Percentiles rank a stretch among this genome's conserved stretches.
Conservation (phyloP, 1,284 basidiomycete species). For the Singerocomus inundabilis region DNA sequence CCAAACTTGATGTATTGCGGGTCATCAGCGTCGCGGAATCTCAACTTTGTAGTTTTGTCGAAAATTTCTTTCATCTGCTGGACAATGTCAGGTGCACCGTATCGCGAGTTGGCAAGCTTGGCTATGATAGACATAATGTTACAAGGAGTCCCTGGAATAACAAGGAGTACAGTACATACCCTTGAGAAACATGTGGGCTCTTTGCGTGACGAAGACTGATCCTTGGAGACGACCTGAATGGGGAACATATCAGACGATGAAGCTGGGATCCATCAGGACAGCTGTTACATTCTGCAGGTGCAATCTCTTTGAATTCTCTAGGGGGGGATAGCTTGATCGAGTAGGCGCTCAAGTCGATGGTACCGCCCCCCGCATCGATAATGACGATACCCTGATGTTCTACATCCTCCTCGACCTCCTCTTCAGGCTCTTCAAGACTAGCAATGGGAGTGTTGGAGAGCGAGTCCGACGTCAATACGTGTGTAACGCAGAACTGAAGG, state of each 20-base stretch:
- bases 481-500: slow-evolving; percentile 44
- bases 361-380: slow-evolving; percentile 54
- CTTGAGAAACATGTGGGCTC: slow-evolving; percentile 37
- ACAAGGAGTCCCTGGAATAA: background rate
- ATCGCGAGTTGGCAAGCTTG: slow-evolving; percentile 32
- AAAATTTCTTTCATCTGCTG: slow-evolving; percentile 43
- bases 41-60: slow-evolving; percentile 47
- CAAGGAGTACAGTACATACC: slow-evolving; percentile 18
- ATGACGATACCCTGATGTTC: slow-evolving; percentile 45
- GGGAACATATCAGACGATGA: background rate
- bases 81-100: slow-evolving; percentile 35
- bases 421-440: slow-evolving; percentile 11
- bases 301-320: slow-evolving; percentile 37
- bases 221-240: slow-evolving; percentile 33
- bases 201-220: slow-evolving; percentile 42
- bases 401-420: slow-evolving; percentile 7
- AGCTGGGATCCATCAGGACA: rapidly evolving
- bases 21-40: slow-evolving; percentile 40
- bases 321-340: slow-evolving; percentile 29
- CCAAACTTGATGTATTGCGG: slow-evolving; percentile 50
- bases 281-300: slow-evolving; percentile 39
- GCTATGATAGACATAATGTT: slow-evolving; percentile 22
- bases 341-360: slow-evolving; percentile 55
- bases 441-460: slow-evolving; percentile 20
- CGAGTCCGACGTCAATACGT: slow-evolving; percentile 32